Percentiles rank a stretch among this genome's conserved stretches.
phyloP scores from a whole-genome alignment of 108 stramenopile species.

The Pseudonitzschia delicatissima region DNA sequence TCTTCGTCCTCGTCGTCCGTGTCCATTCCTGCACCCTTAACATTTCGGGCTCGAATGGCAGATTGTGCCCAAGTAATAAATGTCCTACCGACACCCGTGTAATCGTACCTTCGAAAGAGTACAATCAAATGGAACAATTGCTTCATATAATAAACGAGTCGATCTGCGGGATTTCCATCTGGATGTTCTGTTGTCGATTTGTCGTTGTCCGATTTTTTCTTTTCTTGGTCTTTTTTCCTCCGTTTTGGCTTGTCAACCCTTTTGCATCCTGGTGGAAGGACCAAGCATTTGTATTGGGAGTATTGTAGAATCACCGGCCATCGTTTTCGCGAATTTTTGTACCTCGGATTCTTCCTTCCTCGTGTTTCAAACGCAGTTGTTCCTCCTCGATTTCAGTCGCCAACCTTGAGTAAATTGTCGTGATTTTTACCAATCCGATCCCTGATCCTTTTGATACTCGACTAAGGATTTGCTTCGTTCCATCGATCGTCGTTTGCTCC shows the following conservation, averaged over 20 bases:
- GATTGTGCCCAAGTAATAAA: constrained; percentile 46
- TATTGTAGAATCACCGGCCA: constrained; percentile 52
- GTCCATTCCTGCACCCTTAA: background rate
- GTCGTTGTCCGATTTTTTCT: constrained; percentile 1
- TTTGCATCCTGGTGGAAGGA: constrained; percentile 74
- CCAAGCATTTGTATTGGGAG: constrained; percentile 47
- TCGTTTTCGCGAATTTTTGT: constrained; percentile 60
- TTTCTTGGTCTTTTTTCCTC: background rate
- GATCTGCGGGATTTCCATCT: constrained; percentile 39
- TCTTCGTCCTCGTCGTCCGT: constrained; percentile 31
- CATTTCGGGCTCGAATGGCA: constrained; percentile 11
- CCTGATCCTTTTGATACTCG: constrained; percentile 13
- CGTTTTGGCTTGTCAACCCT: constrained; percentile 39
- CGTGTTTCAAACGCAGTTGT: constrained; percentile 12
- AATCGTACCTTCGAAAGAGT: constrained; percentile 40
- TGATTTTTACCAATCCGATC: background rate
- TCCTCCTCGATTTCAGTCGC: constrained; percentile 20
- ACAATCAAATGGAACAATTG: constrained; percentile 36
- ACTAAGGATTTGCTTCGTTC: constrained; percentile 30
- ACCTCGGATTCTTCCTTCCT: constrained; percentile 59
- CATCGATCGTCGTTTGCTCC: background rate
- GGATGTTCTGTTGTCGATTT: background rate
- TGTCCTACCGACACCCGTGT: constrained; percentile 33
- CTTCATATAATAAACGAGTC: constrained; percentile 33
- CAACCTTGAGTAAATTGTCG: background rate